Evolutionary conservation across 164 flowering plant species (phyloP).

Genomic region (Macadamia tetraphylla): DNA sequence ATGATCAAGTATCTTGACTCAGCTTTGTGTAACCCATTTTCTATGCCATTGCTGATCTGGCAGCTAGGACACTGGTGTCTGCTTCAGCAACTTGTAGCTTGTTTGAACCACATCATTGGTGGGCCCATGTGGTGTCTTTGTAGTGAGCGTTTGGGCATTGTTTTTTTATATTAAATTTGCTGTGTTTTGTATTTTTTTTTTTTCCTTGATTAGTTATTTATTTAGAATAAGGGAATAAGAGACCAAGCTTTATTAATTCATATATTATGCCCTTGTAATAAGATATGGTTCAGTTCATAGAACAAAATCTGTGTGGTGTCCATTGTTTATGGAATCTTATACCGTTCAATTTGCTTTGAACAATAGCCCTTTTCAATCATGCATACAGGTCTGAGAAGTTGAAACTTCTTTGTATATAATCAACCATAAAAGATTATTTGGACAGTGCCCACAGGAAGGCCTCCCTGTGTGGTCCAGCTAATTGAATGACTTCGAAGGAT

Average conservation of each 20-base stretch:
- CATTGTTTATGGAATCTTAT: no score
- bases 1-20: constrained; percentile 13
- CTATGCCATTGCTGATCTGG: background rate
- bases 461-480: no score
- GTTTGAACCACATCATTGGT: background rate
- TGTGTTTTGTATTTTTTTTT: background rate
- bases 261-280: background rate
- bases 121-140: background rate
- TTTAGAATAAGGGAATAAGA: background rate
- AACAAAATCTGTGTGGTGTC: no score
- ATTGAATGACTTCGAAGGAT: no score
- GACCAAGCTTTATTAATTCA: background rate
- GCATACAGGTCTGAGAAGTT: no score
- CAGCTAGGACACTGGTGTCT: background rate
- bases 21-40: background rate
- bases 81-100: background rate
- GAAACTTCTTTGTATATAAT: no score
- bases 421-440: no score
- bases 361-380: no score
- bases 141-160: background rate
- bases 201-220: background rate
- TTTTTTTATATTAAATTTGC: background rate
- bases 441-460: no score
- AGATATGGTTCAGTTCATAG: background rate
- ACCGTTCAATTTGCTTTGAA: no score